Evolutionary conservation across 768 basidiomycete species (phyloP).

Genomic region (Obba rivulosa): DNA sequence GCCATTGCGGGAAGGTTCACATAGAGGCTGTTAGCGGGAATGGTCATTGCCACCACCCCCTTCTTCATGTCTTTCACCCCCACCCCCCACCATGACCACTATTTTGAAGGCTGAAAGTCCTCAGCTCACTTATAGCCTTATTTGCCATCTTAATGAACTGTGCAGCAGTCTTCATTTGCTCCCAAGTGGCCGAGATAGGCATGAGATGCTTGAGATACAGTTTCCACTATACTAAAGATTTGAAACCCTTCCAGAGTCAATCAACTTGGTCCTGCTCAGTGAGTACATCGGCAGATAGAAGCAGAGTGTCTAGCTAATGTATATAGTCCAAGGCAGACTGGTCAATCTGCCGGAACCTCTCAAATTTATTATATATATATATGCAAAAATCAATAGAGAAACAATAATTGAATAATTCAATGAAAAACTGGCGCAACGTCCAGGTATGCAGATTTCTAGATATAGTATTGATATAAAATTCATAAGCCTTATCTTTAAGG

Average conservation of each 20-base stretch:
- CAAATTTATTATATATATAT: slow-evolving; percentile 4
- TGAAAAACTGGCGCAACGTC: slow-evolving; percentile 8
- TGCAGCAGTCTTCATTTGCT: background rate
- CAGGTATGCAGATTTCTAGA: slow-evolving; percentile 7
- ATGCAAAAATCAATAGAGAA: slow-evolving; percentile 17
- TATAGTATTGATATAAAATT: slow-evolving; percentile 21
- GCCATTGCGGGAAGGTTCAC: no score
- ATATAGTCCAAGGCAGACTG: slow-evolving; percentile 8
- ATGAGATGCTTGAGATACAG: slow-evolving; percentile 1
- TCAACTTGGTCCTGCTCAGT: slow-evolving; percentile 2
- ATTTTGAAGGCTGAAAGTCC: background rate
- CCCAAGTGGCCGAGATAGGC: background rate
- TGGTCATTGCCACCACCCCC: background rate
- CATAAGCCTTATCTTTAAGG: slow-evolving; percentile 15
- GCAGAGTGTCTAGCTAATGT: slow-evolving; percentile 12
- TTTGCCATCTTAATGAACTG: slow-evolving; percentile 4
- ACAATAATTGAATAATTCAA: slow-evolving; percentile 19
- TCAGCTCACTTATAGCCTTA: background rate
- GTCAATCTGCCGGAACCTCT: background rate
- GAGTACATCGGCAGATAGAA: slow-evolving; percentile 7
- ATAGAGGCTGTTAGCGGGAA: no score
- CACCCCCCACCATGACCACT: background rate
- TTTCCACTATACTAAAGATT: background rate
- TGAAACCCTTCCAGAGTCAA: slow-evolving; percentile 7
- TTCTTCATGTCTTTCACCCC: background rate